These are phyloP conservation scores for Turritis glabra DNA, from an alignment of 345 rosid genomes.

Conservation along the genomic window DNA sequence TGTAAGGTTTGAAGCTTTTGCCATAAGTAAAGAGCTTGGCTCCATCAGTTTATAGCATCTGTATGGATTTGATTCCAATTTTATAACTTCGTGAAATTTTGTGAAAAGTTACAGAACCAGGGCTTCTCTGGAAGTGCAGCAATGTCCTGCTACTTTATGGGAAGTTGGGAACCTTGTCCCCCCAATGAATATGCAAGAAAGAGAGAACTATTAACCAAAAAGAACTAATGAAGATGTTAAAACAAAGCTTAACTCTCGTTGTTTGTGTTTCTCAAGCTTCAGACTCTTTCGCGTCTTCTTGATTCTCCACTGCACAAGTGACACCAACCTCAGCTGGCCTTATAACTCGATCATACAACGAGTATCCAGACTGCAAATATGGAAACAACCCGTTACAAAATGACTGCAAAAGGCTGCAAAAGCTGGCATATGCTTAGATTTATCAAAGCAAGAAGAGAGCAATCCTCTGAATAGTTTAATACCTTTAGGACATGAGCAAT, in stretches of 20 bases:
- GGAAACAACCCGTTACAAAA: background rate
- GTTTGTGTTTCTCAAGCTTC: slow-evolving; percentile 41
- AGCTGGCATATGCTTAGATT: background rate
- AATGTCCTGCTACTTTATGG: slow-evolving; percentile 17
- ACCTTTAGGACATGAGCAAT: slow-evolving; percentile 89
- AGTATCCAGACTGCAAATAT: slow-evolving; percentile 74
- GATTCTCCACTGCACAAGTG: slow-evolving; percentile 51
- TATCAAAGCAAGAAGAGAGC: slow-evolving; percentile 10
- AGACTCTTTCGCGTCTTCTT: slow-evolving; percentile 37
- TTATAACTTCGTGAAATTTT: background rate
- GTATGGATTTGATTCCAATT: background rate
- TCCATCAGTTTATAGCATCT: background rate
- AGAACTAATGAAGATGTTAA: background rate
- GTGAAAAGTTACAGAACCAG: slow-evolving; percentile 25
- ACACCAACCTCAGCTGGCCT: slow-evolving; percentile 98
- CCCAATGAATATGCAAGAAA: slow-evolving; percentile 22
- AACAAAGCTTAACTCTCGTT: slow-evolving; percentile 1
- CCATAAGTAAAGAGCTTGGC: background rate
- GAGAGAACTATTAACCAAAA: background rate
- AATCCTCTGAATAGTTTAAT: slow-evolving; percentile 1
- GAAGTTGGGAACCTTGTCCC: slow-evolving; percentile 13
- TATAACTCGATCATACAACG: slow-evolving; percentile 71
- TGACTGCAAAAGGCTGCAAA: background rate
- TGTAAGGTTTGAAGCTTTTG: slow-evolving; percentile 8
- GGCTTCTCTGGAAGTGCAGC: slow-evolving; percentile 20